phyloP scores from a whole-genome alignment of 179 eudicot species.

The Pouteria campechiana region DNA sequence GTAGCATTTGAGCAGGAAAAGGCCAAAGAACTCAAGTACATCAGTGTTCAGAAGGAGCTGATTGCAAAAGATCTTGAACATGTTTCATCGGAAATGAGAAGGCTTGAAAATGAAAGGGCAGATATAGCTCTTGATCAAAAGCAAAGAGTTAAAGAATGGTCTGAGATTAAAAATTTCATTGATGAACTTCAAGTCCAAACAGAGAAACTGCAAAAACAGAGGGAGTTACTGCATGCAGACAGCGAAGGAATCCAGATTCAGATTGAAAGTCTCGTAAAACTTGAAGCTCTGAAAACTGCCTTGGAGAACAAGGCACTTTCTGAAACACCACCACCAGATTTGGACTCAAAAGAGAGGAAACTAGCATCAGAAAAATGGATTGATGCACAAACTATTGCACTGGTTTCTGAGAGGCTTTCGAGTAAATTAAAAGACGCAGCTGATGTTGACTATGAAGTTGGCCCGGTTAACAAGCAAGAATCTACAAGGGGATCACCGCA shows the following conservation, averaged over 20 bases:
- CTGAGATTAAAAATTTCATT: conserved; percentile 60
- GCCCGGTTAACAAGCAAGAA: conserved; percentile 8
- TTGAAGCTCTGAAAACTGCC: conserved; percentile 51
- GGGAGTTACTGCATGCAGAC: conserved; percentile 79
- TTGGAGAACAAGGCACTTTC: conserved; percentile 28
- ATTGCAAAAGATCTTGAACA: conserved; percentile 51
- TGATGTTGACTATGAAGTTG: conserved; percentile 10
- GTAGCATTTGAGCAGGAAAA: conserved; percentile 65
- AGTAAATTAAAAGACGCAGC: conserved; percentile 8
- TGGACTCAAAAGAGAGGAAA: conserved; percentile 15
- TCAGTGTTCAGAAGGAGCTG: conserved; percentile 46
- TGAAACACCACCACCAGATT: conserved; percentile 17
- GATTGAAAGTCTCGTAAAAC: conserved; percentile 57
- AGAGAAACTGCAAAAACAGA: conserved; percentile 74
- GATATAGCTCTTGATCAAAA: conserved; percentile 70
- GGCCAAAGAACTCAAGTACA: conserved; percentile 55
- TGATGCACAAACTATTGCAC: conserved; percentile 17
- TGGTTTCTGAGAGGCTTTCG: conserved; percentile 14
- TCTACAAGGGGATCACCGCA: conserved; percentile 29
- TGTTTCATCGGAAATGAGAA: conserved; percentile 47
- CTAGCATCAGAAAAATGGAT: conserved; percentile 11
- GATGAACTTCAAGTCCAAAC: conserved; percentile 79
- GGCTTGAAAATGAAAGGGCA: conserved; percentile 61
- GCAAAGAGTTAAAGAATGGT: conserved; percentile 79
- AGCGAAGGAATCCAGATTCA: conserved; percentile 53